Conservation (phyloP, 352 stramenopile species). For the Phytophthora citricola region DNA sequence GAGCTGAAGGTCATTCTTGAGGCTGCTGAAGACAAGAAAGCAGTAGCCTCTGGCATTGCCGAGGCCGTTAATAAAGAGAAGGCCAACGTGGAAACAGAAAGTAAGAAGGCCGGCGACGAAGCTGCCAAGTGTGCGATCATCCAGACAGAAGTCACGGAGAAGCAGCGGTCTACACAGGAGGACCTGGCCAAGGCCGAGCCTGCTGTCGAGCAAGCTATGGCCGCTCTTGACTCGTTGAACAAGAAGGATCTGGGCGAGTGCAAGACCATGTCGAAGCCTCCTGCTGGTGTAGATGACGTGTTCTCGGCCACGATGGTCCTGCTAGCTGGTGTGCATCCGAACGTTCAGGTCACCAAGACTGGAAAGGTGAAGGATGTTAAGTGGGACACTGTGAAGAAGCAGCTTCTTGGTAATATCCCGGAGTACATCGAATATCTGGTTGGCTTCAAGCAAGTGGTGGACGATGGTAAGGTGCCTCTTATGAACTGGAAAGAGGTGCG, state of each 20-base stretch:
- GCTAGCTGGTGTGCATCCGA: conserved; percentile 94
- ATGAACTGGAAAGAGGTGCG: conserved; percentile 96
- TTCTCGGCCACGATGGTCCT: conserved; percentile 95
- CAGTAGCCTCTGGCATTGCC: conserved; percentile 93
- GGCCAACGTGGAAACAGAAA: conserved; percentile 95
- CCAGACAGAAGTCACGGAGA: conserved; percentile 93
- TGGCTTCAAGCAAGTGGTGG: conserved; percentile 94
- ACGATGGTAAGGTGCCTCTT: conserved; percentile 92
- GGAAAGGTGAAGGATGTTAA: conserved; percentile 96
- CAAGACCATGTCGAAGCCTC: conserved; percentile 97
- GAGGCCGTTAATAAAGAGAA: conserved; percentile 97
- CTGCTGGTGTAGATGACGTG: conserved; percentile 94
- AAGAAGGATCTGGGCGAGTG: conserved; percentile 97
- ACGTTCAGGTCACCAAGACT: conserved; percentile 93
- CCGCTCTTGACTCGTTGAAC: conserved; percentile 95
- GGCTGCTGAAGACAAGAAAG: conserved; percentile 96
- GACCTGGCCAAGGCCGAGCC: conserved; percentile 96
- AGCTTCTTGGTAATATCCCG: conserved; percentile 94
- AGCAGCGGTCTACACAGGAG: conserved; percentile 87
- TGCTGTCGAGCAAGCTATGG: conserved; percentile 95
- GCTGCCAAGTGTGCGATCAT: conserved; percentile 94
- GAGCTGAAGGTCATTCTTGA: conserved; percentile 96
- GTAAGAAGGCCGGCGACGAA: conserved; percentile 93
- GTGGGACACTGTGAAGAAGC: conserved; percentile 96
- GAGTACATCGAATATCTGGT: conserved; percentile 97